Evolutionary conservation across 2,329 filamentous ascomycete species (phyloP).

Genomic region (Botrytis deweyae): DNA sequence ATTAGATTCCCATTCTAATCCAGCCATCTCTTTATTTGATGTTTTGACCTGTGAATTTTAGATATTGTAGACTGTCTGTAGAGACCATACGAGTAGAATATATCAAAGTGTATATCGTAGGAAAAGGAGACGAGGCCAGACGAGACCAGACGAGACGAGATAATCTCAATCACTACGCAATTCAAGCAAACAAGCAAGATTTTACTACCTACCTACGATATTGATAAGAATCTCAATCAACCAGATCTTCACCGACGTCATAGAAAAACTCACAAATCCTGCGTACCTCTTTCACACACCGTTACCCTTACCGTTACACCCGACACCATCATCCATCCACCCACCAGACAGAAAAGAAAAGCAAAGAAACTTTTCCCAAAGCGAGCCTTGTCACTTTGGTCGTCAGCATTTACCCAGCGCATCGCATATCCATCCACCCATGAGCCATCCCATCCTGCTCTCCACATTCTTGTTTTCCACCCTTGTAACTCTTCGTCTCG

Average conservation of each 20-base stretch:
- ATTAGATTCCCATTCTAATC: not conserved
- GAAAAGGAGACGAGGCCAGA: not conserved
- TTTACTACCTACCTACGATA: not conserved
- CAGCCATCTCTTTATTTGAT: slow-evolving; percentile 9
- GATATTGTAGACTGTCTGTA: not conserved
- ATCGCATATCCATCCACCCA: not conserved
- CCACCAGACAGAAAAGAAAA: not conserved
- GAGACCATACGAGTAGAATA: no score
- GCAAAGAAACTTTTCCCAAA: not conserved
- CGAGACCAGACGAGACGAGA: not conserved
- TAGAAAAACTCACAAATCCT: not conserved
- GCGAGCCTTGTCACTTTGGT: slow-evolving; percentile 13
- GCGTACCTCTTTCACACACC: not conserved
- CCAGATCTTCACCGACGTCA: slow-evolving; percentile 12
- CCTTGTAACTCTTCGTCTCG: not conserved
- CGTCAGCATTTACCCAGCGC: slow-evolving; percentile 16
- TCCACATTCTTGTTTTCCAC: slow-evolving; percentile 11
- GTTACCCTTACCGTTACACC: not conserved
- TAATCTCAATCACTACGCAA: not conserved
- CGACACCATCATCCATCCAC: not conserved
- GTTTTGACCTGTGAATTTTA: not conserved
- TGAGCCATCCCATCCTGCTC: not conserved
- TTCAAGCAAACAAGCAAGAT: not conserved
- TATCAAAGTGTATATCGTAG: not conserved
- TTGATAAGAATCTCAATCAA: not conserved